Percentiles rank a stretch among this genome's conserved stretches.
phyloP scores from a whole-genome alignment of 495 filamentous ascomycete genomes.

The Choiromyces venosus region DNA sequence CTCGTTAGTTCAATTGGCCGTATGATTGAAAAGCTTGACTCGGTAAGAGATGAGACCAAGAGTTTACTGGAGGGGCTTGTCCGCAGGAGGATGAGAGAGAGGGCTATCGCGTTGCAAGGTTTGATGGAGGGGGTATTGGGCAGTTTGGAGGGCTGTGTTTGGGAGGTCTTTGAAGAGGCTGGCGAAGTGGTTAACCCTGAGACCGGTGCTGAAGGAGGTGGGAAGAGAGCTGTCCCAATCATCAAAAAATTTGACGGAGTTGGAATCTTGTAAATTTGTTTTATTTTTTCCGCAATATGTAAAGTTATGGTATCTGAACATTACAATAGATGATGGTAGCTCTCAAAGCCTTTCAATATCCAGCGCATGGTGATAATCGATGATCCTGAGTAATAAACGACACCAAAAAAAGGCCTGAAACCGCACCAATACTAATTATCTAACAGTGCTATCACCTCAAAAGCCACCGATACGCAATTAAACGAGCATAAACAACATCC shows the following conservation, averaged over 20 bases:
- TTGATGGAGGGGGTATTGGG: conserved; percentile 65
- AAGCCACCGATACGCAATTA: neutral
- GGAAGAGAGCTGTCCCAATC: conserved; percentile 18
- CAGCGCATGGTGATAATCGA: neutral
- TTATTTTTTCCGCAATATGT: neutral
- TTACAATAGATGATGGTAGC: neutral
- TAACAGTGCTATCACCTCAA: neutral
- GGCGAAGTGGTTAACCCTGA: conserved; percentile 13
- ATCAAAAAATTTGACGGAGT: conserved; percentile 31
- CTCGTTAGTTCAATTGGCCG: conserved; percentile 79
- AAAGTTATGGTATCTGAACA: neutral
- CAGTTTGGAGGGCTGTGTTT: conserved; percentile 49
- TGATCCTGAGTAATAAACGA: neutral
- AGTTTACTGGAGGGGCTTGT: conserved; percentile 67
- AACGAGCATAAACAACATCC: neutral
- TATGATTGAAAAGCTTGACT: conserved; percentile 77
- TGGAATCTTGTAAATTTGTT: conserved; percentile 20
- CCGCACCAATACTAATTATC: neutral
- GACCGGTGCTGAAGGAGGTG: conserved; percentile 6
- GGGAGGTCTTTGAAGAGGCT: conserved; percentile 28
- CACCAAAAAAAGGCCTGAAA: neutral
- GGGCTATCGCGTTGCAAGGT: conserved; percentile 69
- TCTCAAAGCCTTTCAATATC: neutral
- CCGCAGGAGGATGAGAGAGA: conserved; percentile 78
- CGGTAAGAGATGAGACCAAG: conserved; percentile 59